Percentiles rank a stretch among this genome's conserved stretches.
Conservation (phyloP, 1,139 yeast species). For the Zygotorulaspora mrakii region DNA sequence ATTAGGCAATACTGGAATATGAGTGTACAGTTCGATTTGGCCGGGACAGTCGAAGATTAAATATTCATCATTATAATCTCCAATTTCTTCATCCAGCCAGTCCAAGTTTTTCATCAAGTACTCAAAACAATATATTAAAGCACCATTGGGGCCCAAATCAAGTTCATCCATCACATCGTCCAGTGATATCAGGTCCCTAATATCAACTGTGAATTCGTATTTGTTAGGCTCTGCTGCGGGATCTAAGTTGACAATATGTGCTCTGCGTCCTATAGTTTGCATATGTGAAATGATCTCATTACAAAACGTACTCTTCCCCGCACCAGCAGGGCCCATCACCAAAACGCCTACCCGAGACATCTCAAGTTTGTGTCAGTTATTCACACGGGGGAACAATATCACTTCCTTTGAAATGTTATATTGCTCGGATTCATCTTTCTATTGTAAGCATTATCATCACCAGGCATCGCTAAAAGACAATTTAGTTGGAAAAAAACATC, state of each 20-base stretch:
- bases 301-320: conserved; percentile 91
- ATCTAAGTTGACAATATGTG: conserved; percentile 90
- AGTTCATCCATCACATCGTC: conserved; percentile 97
- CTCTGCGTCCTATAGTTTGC: conserved; percentile 86
- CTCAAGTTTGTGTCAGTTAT: background rate
- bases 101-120: conserved; percentile 80
- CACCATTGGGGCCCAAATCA: conserved; percentile 95
- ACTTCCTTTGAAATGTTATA: too few species aligned
- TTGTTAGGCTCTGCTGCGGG: conserved; percentile 97
- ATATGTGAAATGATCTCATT: conserved; percentile 81
- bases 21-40: conserved; percentile 93
- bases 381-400: too few species aligned
- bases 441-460: too few species aligned
- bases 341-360: conserved; percentile 97
- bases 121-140: conserved; percentile 88
- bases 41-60: conserved; percentile 97
- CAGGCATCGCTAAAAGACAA: too few species aligned
- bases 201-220: conserved; percentile 88
- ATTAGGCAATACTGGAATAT: conserved; percentile 86
- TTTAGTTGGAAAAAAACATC: too few species aligned
- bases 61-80: conserved; percentile 90
- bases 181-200: conserved; percentile 81
- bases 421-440: too few species aligned
- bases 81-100: conserved; percentile 95
- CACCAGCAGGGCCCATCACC: conserved; percentile 97